Evolutionary conservation across 2,329 filamentous ascomycete species (phyloP).

Genomic region (Sarocladium kiliense): DNA sequence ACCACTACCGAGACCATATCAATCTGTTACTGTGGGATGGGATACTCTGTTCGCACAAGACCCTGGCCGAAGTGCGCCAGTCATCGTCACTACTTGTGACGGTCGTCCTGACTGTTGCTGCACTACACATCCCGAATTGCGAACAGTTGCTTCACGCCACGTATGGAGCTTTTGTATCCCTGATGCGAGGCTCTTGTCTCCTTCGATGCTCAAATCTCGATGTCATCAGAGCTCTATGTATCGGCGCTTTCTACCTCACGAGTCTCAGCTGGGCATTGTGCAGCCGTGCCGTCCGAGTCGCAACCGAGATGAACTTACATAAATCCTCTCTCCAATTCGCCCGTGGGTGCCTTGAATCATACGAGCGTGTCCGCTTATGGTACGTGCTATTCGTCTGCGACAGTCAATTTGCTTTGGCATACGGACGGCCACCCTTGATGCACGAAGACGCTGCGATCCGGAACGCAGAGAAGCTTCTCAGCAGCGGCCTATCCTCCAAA

Average conservation of each 20-base stretch:
- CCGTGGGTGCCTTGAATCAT: constrained; percentile 25
- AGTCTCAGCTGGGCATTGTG: constrained; percentile 34
- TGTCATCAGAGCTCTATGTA: constrained; percentile 29
- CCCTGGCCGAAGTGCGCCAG: constrained; percentile 14
- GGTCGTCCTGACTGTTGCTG: constrained; percentile 16
- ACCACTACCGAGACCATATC: constrained; percentile 16
- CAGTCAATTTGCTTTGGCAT: constrained; percentile 33
- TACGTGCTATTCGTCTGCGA: constrained; percentile 31
- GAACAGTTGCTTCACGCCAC: constrained; percentile 13
- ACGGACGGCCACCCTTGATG: constrained; percentile 30
- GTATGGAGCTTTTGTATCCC: constrained; percentile 15
- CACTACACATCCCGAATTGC: constrained; percentile 16
- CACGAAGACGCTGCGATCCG: constrained; percentile 30
- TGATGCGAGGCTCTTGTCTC: constrained; percentile 16
- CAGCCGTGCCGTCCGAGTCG: constrained; percentile 30
- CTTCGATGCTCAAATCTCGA: constrained; percentile 29
- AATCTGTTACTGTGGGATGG: constrained; percentile 17
- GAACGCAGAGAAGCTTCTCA: constrained; percentile 22
- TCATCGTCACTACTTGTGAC: constrained; percentile 17
- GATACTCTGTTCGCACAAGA: constrained; percentile 14
- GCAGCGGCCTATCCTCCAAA: constrained; percentile 9
- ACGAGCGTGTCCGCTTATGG: constrained; percentile 31
- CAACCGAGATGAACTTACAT: constrained; percentile 33
- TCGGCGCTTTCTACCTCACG: constrained; percentile 33
- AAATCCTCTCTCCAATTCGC: constrained; percentile 28